These are phyloP conservation scores for Liquidambar formosana DNA, from an alignment of 164 flowering plant species.

Conservation along the genomic window DNA sequence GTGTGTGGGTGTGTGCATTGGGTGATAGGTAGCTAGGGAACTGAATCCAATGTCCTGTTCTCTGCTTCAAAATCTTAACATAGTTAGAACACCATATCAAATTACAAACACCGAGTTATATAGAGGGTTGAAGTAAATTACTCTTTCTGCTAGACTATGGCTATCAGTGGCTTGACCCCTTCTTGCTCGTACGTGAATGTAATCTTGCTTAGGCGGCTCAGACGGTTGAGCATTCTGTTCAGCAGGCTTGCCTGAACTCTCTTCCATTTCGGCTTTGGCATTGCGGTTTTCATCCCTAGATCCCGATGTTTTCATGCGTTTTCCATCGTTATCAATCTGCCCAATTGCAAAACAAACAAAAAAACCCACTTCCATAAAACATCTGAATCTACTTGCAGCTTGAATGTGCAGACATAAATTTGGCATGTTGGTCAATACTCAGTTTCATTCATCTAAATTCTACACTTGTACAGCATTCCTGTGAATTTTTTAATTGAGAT, in stretches of 20 bases:
- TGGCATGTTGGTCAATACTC: too few species aligned
- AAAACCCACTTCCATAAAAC: not conserved
- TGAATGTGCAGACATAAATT: not conserved
- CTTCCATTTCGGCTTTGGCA: conserved; percentile 39
- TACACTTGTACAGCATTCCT: too few species aligned
- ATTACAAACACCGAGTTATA: not conserved
- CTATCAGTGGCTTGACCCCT: conserved; percentile 93
- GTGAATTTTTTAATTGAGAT: too few species aligned
- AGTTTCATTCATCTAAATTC: too few species aligned
- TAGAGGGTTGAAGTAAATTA: conserved; percentile 25
- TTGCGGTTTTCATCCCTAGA: conserved; percentile 37
- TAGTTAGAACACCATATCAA: not conserved
- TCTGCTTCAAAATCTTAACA: too few species aligned
- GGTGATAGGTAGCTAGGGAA: too few species aligned
- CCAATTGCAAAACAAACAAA: conserved; percentile 3
- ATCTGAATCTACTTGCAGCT: not conserved
- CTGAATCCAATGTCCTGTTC: not conserved
- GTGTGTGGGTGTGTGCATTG: too few species aligned
- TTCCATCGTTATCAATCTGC: conserved; percentile 47
- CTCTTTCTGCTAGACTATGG: conserved; percentile 86
- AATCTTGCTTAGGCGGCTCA: conserved; percentile 65
- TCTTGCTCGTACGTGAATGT: conserved; percentile 82
- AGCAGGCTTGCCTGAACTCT: conserved; percentile 37
- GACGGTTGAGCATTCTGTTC: conserved; percentile 37
- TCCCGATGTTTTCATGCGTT: conserved; percentile 36